phyloP scores from a whole-genome alignment of 768 basidiomycete species.

The Lyophyllum decastes region DNA sequence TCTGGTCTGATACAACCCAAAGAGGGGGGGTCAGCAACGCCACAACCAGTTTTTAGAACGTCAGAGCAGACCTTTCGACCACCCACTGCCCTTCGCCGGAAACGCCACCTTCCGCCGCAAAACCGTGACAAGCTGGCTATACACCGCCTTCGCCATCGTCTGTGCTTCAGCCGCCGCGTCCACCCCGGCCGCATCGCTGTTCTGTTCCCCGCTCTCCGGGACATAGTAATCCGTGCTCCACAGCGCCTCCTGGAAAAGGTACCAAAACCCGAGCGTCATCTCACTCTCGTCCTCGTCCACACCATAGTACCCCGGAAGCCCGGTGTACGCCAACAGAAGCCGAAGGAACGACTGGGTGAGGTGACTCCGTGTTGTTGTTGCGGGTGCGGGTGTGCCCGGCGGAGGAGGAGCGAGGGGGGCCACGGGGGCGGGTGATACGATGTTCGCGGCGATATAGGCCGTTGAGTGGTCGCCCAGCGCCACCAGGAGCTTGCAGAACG shows the following conservation, averaged over 20 bases:
- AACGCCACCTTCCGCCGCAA: constrained; percentile 76
- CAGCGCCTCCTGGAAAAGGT: constrained; percentile 83
- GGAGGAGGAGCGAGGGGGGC: constrained; percentile 26
- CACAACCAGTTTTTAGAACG: not conserved
- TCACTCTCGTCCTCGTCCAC: constrained; percentile 89
- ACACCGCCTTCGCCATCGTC: constrained; percentile 70
- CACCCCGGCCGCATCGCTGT: not conserved
- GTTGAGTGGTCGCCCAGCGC: constrained; percentile 88
- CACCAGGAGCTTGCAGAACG: constrained; percentile 77
- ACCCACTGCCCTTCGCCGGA: constrained; percentile 54
- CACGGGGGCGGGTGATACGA: constrained; percentile 49
- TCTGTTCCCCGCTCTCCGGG: constrained; percentile 18
- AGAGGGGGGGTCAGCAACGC: not conserved
- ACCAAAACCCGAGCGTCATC: constrained; percentile 88
- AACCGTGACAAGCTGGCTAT: constrained; percentile 73
- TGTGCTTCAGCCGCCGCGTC: constrained; percentile 32
- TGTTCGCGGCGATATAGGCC: constrained; percentile 69
- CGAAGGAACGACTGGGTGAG: constrained; percentile 73
- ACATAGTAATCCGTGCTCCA: constrained; percentile 67
- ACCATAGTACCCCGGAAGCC: constrained; percentile 71
- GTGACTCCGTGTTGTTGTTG: constrained; percentile 40
- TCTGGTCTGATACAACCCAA: constrained; percentile 55
- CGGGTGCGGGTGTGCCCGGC: constrained; percentile 6
- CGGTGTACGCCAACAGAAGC: constrained; percentile 72
- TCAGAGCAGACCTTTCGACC: constrained; percentile 65